These are phyloP conservation scores for Eleusine coracana DNA, from an alignment of 176 grass and related monocot genomes.

Conservation along the genomic window DNA sequence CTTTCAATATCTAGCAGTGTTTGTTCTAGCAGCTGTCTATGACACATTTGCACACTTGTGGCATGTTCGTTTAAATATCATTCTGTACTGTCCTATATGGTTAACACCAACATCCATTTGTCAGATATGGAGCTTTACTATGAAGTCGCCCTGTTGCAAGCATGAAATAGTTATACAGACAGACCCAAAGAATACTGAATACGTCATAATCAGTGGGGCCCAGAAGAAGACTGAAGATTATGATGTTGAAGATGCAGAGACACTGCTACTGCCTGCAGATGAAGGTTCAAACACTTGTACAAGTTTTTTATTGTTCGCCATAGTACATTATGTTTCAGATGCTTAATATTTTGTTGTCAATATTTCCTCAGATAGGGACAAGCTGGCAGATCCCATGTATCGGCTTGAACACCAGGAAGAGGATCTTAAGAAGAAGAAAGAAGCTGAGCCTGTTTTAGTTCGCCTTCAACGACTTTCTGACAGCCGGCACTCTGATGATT, in stretches of 20 bases:
- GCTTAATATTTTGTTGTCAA: slow-evolving; percentile 34
- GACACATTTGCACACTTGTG: background rate
- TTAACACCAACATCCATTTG: slow-evolving; percentile 6
- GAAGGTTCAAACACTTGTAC: slow-evolving; percentile 54
- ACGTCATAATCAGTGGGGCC: slow-evolving; percentile 88
- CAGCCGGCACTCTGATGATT: slow-evolving; percentile 74
- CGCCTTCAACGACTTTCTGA: slow-evolving; percentile 86
- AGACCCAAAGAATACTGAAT: slow-evolving; percentile 93
- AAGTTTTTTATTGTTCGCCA: background rate
- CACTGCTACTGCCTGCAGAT: slow-evolving; percentile 80
- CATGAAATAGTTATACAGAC: slow-evolving; percentile 96
- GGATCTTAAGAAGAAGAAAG: slow-evolving; percentile 95
- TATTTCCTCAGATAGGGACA: slow-evolving; percentile 76
- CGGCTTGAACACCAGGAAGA: slow-evolving; percentile 92
- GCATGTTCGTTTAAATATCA: background rate
- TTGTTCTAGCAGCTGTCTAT: background rate
- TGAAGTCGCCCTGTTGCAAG: slow-evolving; percentile 95
- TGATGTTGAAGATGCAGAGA: slow-evolving; percentile 93
- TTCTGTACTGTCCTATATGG: slow-evolving; percentile 8
- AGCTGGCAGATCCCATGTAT: slow-evolving; percentile 93
- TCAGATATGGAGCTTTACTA: slow-evolving; percentile 99
- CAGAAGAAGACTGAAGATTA: slow-evolving; percentile 91
- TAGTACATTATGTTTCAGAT: slow-evolving; percentile 31
- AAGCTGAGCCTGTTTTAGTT: slow-evolving; percentile 82
- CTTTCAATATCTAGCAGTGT: background rate